A percentile compares a stretch with the other conserved stretches of the same genome.
These are phyloP conservation scores for Sugiyamaella paludigena DNA, from an alignment of 1,139 yeast species.

Conservation along the genomic window DNA sequence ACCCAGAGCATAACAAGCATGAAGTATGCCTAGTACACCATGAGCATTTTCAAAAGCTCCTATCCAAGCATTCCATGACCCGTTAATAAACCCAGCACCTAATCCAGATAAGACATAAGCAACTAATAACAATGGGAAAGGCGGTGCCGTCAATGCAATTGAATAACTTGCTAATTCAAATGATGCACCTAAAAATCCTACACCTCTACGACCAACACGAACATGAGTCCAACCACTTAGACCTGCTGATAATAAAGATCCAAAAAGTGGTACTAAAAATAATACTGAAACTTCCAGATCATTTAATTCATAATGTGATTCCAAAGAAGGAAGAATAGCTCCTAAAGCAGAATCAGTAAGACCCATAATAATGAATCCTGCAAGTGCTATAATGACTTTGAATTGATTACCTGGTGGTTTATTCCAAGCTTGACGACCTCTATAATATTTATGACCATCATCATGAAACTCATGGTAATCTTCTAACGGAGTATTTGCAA, in stretches of 20 bases:
- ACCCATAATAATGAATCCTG: slow-evolving; percentile 34
- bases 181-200: slow-evolving; percentile 41
- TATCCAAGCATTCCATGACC: slow-evolving; percentile 56
- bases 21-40: slow-evolving; percentile 50
- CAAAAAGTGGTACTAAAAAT: slow-evolving; percentile 31
- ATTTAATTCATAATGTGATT: slow-evolving; percentile 30
- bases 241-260: slow-evolving; percentile 38
- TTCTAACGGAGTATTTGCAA: slow-evolving; percentile 8
- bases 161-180: slow-evolving; percentile 41
- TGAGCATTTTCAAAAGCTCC: slow-evolving; percentile 50
- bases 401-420: slow-evolving; percentile 22
- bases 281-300: slow-evolving; percentile 25
- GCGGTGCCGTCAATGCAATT: slow-evolving; percentile 42
- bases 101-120: slow-evolving; percentile 58
- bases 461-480: slow-evolving; percentile 8
- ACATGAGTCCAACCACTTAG: slow-evolving; percentile 39
- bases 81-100: slow-evolving; percentile 53
- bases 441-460: slow-evolving; percentile 12
- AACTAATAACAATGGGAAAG: slow-evolving; percentile 41
- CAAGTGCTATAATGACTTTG: slow-evolving; percentile 28
- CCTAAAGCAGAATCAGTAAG: slow-evolving; percentile 50
- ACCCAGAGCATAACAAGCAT: slow-evolving; percentile 61
- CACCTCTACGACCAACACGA: slow-evolving; percentile 43
- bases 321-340: slow-evolving; percentile 47
- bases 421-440: slow-evolving; percentile 22